Evolutionary conservation across 495 filamentous ascomycete genomes (phyloP).

Genomic region (Oleoguttula mirabilis): DNA sequence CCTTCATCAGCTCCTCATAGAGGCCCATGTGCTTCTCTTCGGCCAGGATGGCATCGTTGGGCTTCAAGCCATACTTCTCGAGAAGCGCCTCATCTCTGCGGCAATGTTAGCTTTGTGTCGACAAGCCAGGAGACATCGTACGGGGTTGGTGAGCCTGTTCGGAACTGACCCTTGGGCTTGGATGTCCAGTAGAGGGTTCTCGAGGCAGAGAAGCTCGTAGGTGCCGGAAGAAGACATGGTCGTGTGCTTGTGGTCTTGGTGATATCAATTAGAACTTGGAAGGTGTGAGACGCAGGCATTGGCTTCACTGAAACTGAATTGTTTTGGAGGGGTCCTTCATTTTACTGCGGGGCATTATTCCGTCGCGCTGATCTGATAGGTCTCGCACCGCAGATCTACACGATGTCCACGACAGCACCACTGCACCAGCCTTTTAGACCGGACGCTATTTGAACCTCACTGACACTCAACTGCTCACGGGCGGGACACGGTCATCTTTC

Average conservation of each 20-base stretch:
- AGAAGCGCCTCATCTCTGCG: slow-evolving; percentile 64
- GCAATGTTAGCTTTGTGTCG: background rate
- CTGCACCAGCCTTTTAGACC: too few relatives aligned
- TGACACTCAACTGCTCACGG: too few relatives aligned
- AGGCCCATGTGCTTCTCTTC: slow-evolving; percentile 77
- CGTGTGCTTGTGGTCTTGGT: background rate
- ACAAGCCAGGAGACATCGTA: background rate
- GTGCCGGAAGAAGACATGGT: background rate
- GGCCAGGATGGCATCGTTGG: slow-evolving; percentile 94
- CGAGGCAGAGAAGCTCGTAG: slow-evolving; percentile 76
- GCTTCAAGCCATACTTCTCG: slow-evolving; percentile 82
- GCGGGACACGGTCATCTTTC: too few relatives aligned
- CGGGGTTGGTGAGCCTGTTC: background rate
- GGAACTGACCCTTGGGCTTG: slow-evolving; percentile 59
- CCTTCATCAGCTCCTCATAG: slow-evolving; percentile 83
- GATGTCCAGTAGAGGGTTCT: slow-evolving; percentile 97
- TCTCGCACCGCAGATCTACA: too few relatives aligned
- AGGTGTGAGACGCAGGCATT: too few relatives aligned
- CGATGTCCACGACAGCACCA: too few relatives aligned
- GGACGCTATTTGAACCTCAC: too few relatives aligned
- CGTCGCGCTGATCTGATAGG: too few relatives aligned
- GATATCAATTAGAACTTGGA: background rate
- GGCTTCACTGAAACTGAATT: too few relatives aligned
- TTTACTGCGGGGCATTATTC: too few relatives aligned
- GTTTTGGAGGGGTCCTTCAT: too few relatives aligned